Percentiles rank a stretch among this genome's conserved stretches.
Evolutionary conservation across 371 early-diverging fungal species (phyloP).

Genomic region (Mucor racemosus): DNA sequence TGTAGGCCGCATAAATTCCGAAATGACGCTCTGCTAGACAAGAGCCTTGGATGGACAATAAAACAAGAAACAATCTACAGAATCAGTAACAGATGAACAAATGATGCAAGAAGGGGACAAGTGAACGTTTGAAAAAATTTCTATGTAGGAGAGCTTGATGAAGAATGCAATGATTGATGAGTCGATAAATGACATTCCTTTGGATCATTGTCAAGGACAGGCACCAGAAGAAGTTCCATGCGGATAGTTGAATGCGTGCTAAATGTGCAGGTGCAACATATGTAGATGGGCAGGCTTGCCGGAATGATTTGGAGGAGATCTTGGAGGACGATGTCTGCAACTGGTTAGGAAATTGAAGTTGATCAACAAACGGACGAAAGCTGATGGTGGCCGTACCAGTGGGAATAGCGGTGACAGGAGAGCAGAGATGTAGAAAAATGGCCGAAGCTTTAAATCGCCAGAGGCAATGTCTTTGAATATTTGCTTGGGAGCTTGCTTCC

Average conservation of each 20-base stretch:
- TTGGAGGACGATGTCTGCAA: too few species aligned
- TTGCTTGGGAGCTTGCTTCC: too few species aligned
- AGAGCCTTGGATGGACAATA: not conserved
- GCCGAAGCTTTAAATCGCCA: too few species aligned
- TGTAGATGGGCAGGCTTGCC: too few species aligned
- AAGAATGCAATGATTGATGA: not conserved
- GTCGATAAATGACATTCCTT: not conserved
- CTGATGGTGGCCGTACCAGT: too few species aligned
- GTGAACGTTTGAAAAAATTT: not conserved
- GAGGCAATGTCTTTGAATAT: too few species aligned
- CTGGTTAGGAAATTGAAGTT: too few species aligned
- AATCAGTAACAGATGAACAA: not conserved
- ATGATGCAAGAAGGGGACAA: not conserved
- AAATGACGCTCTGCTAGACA: not conserved
- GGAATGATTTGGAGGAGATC: too few species aligned
- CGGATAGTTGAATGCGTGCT: not conserved
- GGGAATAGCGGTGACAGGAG: too few species aligned
- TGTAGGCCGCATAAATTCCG: not conserved
- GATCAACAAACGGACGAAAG: too few species aligned
- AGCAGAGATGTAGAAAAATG: too few species aligned
- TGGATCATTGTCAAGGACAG: not conserved
- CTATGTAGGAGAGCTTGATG: not conserved
- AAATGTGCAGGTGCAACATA: too few species aligned
- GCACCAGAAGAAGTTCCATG: not conserved
- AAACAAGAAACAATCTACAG: not conserved